phyloP scores from a whole-genome alignment of 2,329 filamentous ascomycete species.

The Lasiodiplodia gonubiensis region DNA sequence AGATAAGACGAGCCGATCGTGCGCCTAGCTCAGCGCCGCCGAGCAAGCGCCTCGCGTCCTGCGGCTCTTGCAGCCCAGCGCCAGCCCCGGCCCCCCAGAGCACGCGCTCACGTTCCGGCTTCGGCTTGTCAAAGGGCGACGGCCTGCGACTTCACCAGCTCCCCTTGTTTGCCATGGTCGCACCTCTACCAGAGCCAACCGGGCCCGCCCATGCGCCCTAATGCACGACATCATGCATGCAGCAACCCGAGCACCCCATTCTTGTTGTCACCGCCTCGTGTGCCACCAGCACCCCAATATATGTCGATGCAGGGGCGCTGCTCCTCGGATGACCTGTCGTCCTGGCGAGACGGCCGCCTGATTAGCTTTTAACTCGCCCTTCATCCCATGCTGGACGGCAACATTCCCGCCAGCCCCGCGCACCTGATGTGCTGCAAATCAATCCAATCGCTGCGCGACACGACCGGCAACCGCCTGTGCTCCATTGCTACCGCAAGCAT shows the following conservation, averaged over 20 bases:
- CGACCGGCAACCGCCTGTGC: conserved; percentile 8
- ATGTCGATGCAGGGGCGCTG: conserved; percentile 24
- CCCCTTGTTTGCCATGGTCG: conserved; percentile 14
- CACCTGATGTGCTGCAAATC: conserved; percentile 16
- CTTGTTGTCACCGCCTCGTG: conserved; percentile 20
- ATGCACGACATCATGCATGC: conserved; percentile 29
- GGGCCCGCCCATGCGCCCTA: conserved; percentile 18
- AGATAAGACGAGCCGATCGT: conserved; percentile 26
- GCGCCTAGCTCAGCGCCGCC: conserved; percentile 19
- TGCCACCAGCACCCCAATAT: conserved; percentile 18
- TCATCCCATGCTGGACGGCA: not conserved
- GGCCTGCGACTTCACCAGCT: not conserved
- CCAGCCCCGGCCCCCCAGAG: conserved; percentile 8
- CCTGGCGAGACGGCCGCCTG: conserved; percentile 5
- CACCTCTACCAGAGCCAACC: conserved; percentile 12
- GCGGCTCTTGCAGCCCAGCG: conserved; percentile 24
- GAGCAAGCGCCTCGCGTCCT: conserved; percentile 25
- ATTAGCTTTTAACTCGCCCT: conserved; percentile 9
- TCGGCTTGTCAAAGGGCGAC: conserved; percentile 16
- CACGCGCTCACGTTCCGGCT: conserved; percentile 15
- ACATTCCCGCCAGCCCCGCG: conserved; percentile 13
- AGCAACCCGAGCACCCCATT: conserved; percentile 9
- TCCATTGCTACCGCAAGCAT: conserved; percentile 13
- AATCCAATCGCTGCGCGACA: conserved; percentile 15
- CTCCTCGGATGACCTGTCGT: conserved; percentile 17